Evolutionary conservation across 495 filamentous ascomycete genomes (phyloP), one percentile per base, ranked within the genome.

Genomic region (Articulospora tetracladia): DNA sequence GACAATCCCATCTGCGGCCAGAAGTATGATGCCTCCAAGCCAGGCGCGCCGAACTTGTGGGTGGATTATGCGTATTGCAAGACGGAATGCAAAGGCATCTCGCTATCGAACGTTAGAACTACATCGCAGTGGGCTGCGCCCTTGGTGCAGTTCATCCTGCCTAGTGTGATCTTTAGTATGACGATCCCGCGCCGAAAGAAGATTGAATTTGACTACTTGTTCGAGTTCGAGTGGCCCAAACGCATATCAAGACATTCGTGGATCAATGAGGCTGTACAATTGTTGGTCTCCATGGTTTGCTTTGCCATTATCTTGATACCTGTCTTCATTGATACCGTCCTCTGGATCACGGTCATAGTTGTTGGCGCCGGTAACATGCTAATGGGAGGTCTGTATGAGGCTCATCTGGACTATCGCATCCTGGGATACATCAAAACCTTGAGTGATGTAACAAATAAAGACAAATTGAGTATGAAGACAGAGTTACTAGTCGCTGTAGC

Each of bases 81-180:
- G 1, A 19, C 48, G 10, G 7, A 62, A 39, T 70, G 68, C 34
- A 12, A 44, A 17, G 68, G 68, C 13, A 63, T 58, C 27, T 39
- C 17, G n/a, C 41, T 61, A 22, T 62, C 59, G 26, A 41, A 63
- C 22, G 24, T 36, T 27, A 53, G 23, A 13, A 48, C 57, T 22
- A 58, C 60, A 3, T 60, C 20, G 12, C 52, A 54, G 34, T 70
- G 58, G 57, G 66, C 63, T 12, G 46, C 32, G 7, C 63, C 66
- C 1, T 47, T 70, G 1, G 32, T 66, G 28, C 57, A 66, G 28
- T 68, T 66, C 58, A 70, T 70, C 17, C 48, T 70, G 22, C 66
- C 68, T 7, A 57, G 63, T 12, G 63, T 70, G 48, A 64, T 70
- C n/a, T 70, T 70, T 53, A 68, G 66, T 51, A 68, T 68, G 68